Base-by-base conservation (phyloP, 805 yeast genomes). In the Ogataea methylovora region DNA sequence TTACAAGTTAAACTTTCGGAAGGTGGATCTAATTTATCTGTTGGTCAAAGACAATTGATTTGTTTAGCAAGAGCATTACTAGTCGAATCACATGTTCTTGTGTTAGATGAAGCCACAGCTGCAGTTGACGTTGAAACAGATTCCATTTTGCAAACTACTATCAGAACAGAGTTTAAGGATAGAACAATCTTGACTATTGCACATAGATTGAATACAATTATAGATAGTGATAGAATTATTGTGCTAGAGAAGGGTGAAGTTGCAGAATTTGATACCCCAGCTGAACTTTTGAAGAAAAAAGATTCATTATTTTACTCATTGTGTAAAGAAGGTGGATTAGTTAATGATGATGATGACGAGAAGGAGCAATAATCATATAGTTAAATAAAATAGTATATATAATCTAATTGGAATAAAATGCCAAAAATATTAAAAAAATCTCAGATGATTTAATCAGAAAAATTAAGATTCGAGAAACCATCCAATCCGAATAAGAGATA, bases 101-200 rank as follows among this genome's bases (percentile, higher is more conserved):
- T 84, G 8, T 60, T 84, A 48, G 94, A 84, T 57, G 94, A 84
- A 58, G 94, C 94, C 10, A 84, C 94, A 3, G 92, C 94, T 4
- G 87, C 90, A 5, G 92, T 84, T 33, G 94, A 84, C 58, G 88
- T 83, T 24, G 85, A 82, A 51, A 84, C 94, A 3, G 94, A 84
- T 57, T 63, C 75, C 41, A 71, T 83, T 36, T 68, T 84, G 34
- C 94, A 84, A 61, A 75, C 79, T 41, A 84, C 94, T 2, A 84
- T 84, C 33, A 69, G 92, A 58, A 60, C 68, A 1, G 86, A 83
- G 27, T 84, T 84, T 51, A 73, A 74, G 42, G 80, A 81, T 35
- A 70, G 87, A 55, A 84, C 94, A 0, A 84, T 84, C 46, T 63
- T 84, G 45, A 84, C 94, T 1, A 84, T 84, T 61, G 94, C 94